phyloP scores from a whole-genome alignment of 345 rosid species.

The Citrus medica region DNA sequence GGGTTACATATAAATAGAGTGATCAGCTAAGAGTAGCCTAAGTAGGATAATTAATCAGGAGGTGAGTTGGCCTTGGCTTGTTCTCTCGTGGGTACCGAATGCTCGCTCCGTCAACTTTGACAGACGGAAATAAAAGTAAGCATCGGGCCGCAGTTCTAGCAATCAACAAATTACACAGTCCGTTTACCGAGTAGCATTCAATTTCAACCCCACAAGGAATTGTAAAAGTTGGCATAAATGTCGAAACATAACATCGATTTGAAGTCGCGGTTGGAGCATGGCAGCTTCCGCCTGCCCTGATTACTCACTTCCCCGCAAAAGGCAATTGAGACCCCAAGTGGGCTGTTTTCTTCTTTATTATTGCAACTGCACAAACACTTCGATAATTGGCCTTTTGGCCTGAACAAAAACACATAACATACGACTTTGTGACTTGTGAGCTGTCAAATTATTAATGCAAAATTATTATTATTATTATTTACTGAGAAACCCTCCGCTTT shows the following conservation, averaged over 20 bases:
- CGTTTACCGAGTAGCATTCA: neutral
- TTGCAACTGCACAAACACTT: neutral
- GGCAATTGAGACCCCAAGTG: neutral
- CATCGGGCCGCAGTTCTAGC: neutral
- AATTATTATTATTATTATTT: no score
- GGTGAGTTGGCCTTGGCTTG: no score
- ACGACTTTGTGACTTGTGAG: neutral
- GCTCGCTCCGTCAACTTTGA: slow-evolving; percentile 1
- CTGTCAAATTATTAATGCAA: neutral
- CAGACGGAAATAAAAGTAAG: neutral
- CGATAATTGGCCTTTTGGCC: neutral
- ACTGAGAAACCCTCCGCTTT: no score
- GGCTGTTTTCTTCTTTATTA: neutral
- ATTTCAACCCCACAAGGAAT: neutral
- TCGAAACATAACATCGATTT: neutral
- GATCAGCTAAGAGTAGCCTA: no score
- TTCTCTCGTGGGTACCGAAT: neutral
- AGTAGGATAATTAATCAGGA: no score
- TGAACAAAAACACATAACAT: no score
- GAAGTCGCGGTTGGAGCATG: neutral
- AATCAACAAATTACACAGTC: neutral
- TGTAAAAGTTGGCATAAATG: neutral
- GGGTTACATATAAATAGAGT: no score
- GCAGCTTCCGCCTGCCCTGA: neutral
- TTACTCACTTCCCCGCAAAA: neutral